These are phyloP conservation scores for Mycena filopes DNA, from an alignment of 768 basidiomycete genomes.

Conservation along the genomic window DNA sequence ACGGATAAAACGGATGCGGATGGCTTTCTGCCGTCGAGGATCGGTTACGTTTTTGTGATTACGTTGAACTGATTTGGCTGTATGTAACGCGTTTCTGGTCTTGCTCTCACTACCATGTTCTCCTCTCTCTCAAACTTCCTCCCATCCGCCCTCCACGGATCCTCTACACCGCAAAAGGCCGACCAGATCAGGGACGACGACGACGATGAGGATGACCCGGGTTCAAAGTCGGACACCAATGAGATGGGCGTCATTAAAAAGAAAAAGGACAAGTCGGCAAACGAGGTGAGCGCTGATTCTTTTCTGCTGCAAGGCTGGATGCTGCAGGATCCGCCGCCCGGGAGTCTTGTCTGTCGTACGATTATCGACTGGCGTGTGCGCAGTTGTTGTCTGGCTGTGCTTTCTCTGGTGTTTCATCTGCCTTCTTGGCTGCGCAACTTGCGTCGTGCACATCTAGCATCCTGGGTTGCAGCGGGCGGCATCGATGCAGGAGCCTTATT, in stretches of 20 bases:
- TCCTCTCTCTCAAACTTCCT: conserved; percentile 62
- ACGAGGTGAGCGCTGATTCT: conserved; percentile 53
- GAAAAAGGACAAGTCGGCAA: conserved; percentile 58
- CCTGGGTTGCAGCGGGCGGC: no score
- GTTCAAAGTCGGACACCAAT: conserved; percentile 29
- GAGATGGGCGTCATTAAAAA: conserved; percentile 48
- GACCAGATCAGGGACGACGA: conserved; percentile 45
- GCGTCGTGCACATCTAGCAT: no score
- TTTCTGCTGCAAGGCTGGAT: background rate
- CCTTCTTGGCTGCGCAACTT: no score
- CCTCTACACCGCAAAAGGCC: conserved; percentile 37
- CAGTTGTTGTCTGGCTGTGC: no score
- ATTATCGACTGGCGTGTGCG: no score
- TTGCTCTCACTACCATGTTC: conserved; percentile 52
- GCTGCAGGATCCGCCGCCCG: background rate
- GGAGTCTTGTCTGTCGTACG: conserved; percentile 7
- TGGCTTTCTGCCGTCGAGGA: background rate
- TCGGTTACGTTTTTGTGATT: no score
- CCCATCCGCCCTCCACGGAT: conserved; percentile 59
- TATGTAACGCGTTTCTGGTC: conserved; percentile 9
- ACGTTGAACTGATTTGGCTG: no score
- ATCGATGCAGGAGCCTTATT: no score
- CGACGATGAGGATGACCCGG: conserved; percentile 41
- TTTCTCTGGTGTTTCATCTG: no score
- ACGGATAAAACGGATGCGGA: no score